phyloP scores from a whole-genome alignment of 2,329 filamentous ascomycete genomes.

The Lachnellula hyalina region DNA sequence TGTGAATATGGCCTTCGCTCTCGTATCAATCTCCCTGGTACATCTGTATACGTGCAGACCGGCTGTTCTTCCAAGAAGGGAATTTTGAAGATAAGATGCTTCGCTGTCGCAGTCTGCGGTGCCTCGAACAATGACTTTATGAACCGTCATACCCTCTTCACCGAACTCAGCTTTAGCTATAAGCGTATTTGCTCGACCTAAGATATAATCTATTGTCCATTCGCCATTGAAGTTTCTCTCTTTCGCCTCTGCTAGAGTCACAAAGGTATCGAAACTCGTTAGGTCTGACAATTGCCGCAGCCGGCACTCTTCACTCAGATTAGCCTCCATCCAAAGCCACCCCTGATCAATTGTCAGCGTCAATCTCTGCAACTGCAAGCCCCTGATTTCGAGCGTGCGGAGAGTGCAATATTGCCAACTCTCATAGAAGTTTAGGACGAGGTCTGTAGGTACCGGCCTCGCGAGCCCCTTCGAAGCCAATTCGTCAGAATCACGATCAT shows the following conservation, averaged over 20 bases:
- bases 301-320: neutral
- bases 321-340: neutral
- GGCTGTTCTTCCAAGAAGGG: neutral
- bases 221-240: neutral
- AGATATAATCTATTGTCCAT: neutral
- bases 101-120: neutral
- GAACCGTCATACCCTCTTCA: neutral
- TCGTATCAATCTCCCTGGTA: neutral
- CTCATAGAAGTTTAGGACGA: neutral
- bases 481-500: neutral
- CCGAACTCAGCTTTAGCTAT: neutral
- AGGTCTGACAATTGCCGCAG: neutral
- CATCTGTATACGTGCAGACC: neutral
- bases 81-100: neutral
- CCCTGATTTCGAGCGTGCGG: neutral
- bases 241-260: neutral
- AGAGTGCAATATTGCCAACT: neutral
- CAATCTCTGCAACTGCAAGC: neutral
- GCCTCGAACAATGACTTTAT: neutral
- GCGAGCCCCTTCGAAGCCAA: neutral
- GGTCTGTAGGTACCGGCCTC: neutral
- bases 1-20: neutral
- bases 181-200: neutral
- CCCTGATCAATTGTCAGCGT: neutral
- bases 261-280: neutral